phyloP scores from a whole-genome alignment of 169 alveolate species.

The Prorocentrum cordatum region DNA sequence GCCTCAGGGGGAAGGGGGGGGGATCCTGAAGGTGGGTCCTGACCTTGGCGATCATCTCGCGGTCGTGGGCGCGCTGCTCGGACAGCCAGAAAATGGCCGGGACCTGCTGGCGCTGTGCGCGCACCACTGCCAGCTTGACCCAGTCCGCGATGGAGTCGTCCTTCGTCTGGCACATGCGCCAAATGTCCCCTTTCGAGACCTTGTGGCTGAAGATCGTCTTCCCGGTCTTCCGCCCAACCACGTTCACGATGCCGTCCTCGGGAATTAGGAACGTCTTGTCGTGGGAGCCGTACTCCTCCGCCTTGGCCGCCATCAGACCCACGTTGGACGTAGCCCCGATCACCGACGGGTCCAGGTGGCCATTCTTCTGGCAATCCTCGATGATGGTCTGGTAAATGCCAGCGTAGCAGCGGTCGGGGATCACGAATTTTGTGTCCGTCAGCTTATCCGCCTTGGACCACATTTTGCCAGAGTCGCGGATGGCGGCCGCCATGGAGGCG shows the following conservation, averaged over 20 bases:
- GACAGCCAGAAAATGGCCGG: slow-evolving; percentile 42
- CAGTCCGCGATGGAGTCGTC: slow-evolving; percentile 19
- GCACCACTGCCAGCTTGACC: slow-evolving; percentile 62
- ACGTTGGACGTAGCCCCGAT: slow-evolving; percentile 66
- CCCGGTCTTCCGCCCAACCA: background rate
- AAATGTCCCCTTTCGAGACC: slow-evolving; percentile 48
- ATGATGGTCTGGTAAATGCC: slow-evolving; percentile 21
- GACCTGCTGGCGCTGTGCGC: slow-evolving; percentile 4
- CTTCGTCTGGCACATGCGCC: slow-evolving; percentile 29
- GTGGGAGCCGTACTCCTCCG: slow-evolving; percentile 66
- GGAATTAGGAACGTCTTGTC: slow-evolving; percentile 65
- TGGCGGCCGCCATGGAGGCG: slow-evolving; percentile 70
- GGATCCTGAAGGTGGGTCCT: background rate
- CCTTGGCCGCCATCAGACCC: slow-evolving; percentile 46
- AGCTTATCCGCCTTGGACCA: slow-evolving; percentile 64
- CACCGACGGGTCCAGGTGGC: slow-evolving; percentile 29
- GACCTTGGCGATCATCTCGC: background rate
- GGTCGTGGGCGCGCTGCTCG: background rate
- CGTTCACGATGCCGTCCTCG: background rate
- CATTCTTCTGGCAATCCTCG: slow-evolving; percentile 20
- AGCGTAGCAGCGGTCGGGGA: slow-evolving; percentile 44
- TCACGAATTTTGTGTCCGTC: slow-evolving; percentile 34
- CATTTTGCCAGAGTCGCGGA: slow-evolving; percentile 60
- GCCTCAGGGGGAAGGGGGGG: too few species aligned
- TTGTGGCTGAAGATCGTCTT: background rate